Percentiles rank a stretch among this genome's conserved stretches.
Evolutionary conservation across 148 eudicot genomes (phyloP).

Genomic region (Persicaria maculosa): DNA sequence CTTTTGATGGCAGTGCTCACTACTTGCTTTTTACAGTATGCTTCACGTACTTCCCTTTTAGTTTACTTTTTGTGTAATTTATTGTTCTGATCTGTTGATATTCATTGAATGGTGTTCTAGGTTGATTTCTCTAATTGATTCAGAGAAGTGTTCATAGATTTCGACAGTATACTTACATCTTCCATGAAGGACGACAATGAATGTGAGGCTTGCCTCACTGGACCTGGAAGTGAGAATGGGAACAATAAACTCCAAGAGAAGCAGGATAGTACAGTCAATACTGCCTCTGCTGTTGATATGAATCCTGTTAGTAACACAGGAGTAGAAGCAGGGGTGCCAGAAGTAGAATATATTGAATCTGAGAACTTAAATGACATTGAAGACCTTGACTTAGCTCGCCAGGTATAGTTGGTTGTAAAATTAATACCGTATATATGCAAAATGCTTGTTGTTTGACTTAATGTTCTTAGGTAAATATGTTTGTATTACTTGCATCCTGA

Average conservation of each 20-base stretch:
- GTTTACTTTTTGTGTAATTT: too few relatives aligned
- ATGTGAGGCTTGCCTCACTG: background rate
- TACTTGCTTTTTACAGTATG: too few relatives aligned
- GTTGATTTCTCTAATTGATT: background rate
- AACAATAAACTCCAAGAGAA: constrained; percentile 23
- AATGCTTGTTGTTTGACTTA: background rate
- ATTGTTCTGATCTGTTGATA: background rate
- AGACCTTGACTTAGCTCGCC: constrained; percentile 29
- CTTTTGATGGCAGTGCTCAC: too few relatives aligned
- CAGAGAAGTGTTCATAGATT: constrained; percentile 15
- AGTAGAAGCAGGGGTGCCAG: constrained; percentile 25
- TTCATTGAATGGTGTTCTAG: background rate
- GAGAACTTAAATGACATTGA: constrained; percentile 50
- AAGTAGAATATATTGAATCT: constrained; percentile 65
- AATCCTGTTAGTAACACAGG: constrained; percentile 14
- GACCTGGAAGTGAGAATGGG: constrained; percentile 22
- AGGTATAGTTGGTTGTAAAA: constrained; percentile 22
- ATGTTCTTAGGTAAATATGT: background rate
- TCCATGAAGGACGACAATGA: constrained; percentile 18
- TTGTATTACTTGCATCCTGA: too few relatives aligned
- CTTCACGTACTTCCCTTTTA: too few relatives aligned
- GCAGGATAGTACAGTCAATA: background rate
- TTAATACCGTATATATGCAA: background rate
- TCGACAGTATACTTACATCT: constrained; percentile 28
- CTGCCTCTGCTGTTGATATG: constrained; percentile 22